Conservation (phyloP, 2,329 filamentous ascomycete genomes). For the Apiospora phragmitis region DNA sequence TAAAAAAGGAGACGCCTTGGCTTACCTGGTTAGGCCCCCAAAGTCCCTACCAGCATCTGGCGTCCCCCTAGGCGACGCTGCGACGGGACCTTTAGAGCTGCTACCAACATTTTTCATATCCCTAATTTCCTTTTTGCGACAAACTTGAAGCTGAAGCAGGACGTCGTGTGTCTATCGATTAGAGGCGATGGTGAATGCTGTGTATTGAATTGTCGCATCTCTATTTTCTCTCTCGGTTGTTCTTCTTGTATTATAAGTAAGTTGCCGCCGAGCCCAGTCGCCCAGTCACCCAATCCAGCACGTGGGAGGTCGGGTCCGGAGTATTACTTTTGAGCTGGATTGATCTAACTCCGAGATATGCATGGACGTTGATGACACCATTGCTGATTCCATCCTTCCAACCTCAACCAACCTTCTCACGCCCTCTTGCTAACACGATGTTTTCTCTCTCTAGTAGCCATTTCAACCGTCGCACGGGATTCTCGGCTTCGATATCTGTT, state of each 20-base stretch:
- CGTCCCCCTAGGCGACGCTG: neutral
- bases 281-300: neutral
- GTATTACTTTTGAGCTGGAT: slow-evolving; percentile 3
- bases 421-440: neutral
- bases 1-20: slow-evolving; percentile 1
- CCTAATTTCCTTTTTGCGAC: slow-evolving; percentile 2
- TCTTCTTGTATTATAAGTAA: slow-evolving; percentile 7
- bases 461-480: slow-evolving; percentile 18
- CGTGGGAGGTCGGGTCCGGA: neutral
- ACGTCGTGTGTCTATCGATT: slow-evolving; percentile 1
- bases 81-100: neutral
- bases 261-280: neutral
- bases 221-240: neutral
- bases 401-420: neutral
- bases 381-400: slow-evolving; percentile 5
- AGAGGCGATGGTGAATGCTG: neutral
- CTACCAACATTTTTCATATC: slow-evolving; percentile 4
- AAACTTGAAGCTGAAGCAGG: neutral
- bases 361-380: slow-evolving; percentile 14
- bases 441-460: neutral
- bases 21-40: neutral
- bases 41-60: neutral
- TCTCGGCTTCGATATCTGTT: slow-evolving; percentile 26
- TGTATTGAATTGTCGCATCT: slow-evolving; percentile 2
- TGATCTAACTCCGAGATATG: neutral